Evolutionary conservation across 495 filamentous ascomycete species (phyloP), one percentile per base, ranked within the genome.

Genomic region (Aspergillus asperescens): DNA sequence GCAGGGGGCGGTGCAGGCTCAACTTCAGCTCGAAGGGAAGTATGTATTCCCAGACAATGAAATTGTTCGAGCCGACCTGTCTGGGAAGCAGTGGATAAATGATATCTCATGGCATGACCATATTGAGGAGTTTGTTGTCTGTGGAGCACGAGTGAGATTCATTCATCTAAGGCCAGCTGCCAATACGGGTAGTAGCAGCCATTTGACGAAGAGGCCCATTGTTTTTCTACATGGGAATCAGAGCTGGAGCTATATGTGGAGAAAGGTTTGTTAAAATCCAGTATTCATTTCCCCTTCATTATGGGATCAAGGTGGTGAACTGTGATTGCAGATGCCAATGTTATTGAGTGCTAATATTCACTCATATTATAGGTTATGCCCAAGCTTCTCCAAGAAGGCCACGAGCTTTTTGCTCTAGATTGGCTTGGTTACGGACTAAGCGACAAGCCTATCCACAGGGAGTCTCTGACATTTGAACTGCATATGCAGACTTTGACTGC

Each of bases 221-320:
- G 28, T 47, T 9, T 23, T 47, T 9, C 12, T 47, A 5, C 44
- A 47, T 24, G 44, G 44, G 9, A 47, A 47, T 24, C 19, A 12
- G 28, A 29, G 18, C 12, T 47, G 44, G 44, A 47, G 44, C 16
- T 47, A 35, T 19, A 24, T 35, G 19, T 47, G 44, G 44, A 19
- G 44, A 20, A 47, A 47, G 35, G 44, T 43, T 7, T n/a, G n/a
- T n/a, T n/a, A n/a, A n/a, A n/a, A n/a, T n/a, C n/a, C n/a, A 5
- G 24, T 18, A 13, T 24, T 15, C 7, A 2, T 2, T 18, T 2
- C 6, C n/a, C 18, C n/a, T 5, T 13, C 5, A 23, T 23, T 28
- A 5, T n/a, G n/a, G n/a, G n/a, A n/a, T n/a, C n/a, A n/a, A n/a
- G n/a, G n/a, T n/a, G n/a, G n/a, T n/a, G n/a, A n/a, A n/a, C n/a